Base-by-base conservation (phyloP, 305 asterid species). In the Fraxinus nigra region DNA sequence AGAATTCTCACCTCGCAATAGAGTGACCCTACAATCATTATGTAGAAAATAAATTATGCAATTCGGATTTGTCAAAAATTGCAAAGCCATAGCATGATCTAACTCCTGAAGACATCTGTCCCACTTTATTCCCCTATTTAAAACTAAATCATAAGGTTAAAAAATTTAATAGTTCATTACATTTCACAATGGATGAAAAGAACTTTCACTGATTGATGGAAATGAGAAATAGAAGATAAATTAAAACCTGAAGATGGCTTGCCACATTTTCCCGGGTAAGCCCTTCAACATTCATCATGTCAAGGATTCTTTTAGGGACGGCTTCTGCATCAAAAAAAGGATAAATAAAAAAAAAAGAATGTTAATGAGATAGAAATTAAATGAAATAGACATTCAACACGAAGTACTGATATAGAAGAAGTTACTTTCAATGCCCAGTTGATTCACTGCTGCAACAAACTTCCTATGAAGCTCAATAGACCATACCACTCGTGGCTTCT, bases 201-300 rank as follows among this genome's bases (percentile, higher is more conserved):
- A 35, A 7, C 24, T 65, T 40, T 24, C 22, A 28, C 11, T 11
- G 7, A 76, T 7, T 67, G 61, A 78, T 35, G 6, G 75, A 14
- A 67, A 74, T 33, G 76, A 79, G 40, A 78, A 59, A 74, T 26
- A 63, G 78, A 75, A 65, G 85, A 75, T 20, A 76, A 33, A 40
- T 24, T 78, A 70, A 81, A 86, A 74, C 99, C 98, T 97, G 99
- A 84, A 97, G 98, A 91, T 97, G 99, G 89, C 98, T 97, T 8
- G 99, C 99, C 38, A 97, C 99, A 26, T 97, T 97, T 86, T 97
- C 99, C 82, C 98, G 91, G 0, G 98, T 93, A 74, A 97, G 98
- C 81, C 98, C 98, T 67, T 93, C 97, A 32, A 92, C 98, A 38
- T 93, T 94, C 99, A 97, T 97, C 91, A 97, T 82, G 89, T 97